Evolutionary conservation across 768 basidiomycete genomes (phyloP).

Genomic region (Podaxis sp.): DNA sequence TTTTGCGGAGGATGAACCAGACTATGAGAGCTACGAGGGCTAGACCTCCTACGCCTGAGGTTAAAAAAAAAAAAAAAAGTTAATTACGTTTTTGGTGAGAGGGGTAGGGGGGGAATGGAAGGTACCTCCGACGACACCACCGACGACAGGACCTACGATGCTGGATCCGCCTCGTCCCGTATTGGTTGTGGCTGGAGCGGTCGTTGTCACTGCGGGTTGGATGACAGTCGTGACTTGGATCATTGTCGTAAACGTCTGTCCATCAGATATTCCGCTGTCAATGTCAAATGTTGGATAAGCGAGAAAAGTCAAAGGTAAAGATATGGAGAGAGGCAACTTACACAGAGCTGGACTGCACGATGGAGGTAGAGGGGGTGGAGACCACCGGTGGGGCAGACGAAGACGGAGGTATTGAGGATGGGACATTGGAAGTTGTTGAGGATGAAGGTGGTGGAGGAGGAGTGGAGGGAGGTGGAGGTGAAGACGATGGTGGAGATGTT

Average conservation of each 20-base stretch:
- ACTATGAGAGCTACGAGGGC: conserved; percentile 18
- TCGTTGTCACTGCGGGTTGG: conserved; percentile 20
- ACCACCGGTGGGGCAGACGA: neutral
- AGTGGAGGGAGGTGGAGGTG: no score
- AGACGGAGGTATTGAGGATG: neutral
- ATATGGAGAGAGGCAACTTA: neutral
- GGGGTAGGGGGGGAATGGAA: neutral
- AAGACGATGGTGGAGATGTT: no score
- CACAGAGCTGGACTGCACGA: neutral
- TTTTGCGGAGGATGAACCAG: conserved; percentile 25
- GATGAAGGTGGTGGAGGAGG: neutral
- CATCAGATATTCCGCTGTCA: conserved; percentile 18
- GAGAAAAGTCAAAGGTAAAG: neutral
- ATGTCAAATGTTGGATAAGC: neutral
- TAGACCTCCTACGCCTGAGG: conserved; percentile 26
- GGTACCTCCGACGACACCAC: conserved; percentile 47
- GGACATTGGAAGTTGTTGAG: neutral
- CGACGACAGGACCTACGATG: conserved; percentile 42
- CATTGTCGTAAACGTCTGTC: conserved; percentile 24
- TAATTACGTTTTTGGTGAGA: neutral
- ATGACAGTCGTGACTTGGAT: conserved; percentile 22
- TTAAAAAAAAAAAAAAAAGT: no score
- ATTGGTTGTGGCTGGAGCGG: neutral
- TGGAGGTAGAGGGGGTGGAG: neutral
- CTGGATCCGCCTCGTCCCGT: neutral